phyloP scores from a whole-genome alignment of 176 grass and related monocot species.

The Saccharum officinarum region DNA sequence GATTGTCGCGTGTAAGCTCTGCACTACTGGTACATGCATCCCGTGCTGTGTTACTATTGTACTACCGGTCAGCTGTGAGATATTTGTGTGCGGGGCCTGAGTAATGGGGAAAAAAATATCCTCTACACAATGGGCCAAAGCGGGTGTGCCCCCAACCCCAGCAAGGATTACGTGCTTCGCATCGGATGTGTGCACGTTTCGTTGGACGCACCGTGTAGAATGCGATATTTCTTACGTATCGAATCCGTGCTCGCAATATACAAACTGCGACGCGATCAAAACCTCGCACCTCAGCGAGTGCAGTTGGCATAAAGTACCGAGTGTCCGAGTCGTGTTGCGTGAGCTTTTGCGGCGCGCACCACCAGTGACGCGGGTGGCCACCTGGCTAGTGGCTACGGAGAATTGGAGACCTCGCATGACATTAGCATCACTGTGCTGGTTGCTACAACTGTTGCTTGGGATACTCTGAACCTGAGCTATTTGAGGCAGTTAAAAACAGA shows the following conservation, averaged over 20 bases:
- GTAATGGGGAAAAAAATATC: neutral
- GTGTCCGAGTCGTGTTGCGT: neutral
- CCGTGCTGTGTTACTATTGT: too few relatives aligned
- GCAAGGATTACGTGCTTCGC: neutral
- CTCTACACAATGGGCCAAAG: neutral
- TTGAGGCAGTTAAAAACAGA: neutral
- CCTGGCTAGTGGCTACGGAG: too few relatives aligned
- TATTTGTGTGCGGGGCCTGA: neutral
- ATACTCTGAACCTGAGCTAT: neutral
- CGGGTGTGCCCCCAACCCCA: neutral
- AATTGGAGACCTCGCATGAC: neutral
- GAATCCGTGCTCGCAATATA: neutral
- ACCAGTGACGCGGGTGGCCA: too few relatives aligned
- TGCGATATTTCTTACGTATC: neutral
- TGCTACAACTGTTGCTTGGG: neutral
- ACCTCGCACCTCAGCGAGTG: slow-evolving; percentile 1
- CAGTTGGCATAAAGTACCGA: slow-evolving; percentile 5
- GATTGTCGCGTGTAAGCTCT: neutral
- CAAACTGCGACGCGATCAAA: neutral
- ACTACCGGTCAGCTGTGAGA: neutral
- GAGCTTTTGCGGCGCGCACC: neutral
- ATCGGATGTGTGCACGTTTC: neutral
- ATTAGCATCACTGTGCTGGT: neutral
- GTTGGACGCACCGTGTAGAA: neutral
- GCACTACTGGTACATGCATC: neutral